A percentile compares a stretch with the other conserved stretches of the same genome.
phyloP scores from a whole-genome alignment of 2,329 filamentous ascomycete genomes.

The Exophiala bonariae region DNA sequence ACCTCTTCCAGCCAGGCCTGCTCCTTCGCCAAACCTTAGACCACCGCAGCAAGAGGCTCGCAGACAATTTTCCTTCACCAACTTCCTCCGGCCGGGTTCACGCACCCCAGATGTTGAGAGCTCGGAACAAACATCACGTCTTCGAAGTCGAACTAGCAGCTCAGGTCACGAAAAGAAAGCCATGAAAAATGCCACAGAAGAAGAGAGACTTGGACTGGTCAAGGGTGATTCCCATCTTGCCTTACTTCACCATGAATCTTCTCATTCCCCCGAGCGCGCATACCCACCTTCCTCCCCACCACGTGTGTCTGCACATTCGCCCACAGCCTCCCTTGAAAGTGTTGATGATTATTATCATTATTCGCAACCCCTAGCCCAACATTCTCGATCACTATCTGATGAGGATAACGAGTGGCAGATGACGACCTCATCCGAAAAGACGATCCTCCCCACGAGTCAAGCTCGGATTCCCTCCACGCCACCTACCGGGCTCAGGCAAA shows the following conservation, averaged over 20 bases:
- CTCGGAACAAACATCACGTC: constrained; percentile 16
- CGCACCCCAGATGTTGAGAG: constrained; percentile 27
- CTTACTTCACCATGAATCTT: constrained; percentile 23
- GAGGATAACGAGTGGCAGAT: constrained; percentile 29
- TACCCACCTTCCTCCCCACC: constrained; percentile 8
- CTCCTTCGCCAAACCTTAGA: constrained; percentile 18
- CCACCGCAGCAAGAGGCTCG: constrained; percentile 44
- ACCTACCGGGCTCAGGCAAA: constrained; percentile 13
- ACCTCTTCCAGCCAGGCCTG: constrained; percentile 23
- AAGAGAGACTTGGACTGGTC: constrained; percentile 81
- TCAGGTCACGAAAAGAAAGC: constrained; percentile 26
- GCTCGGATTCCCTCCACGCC: neutral
- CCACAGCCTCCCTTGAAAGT: constrained; percentile 14
- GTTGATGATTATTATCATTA: constrained; percentile 20
- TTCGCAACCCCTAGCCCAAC: constrained; percentile 16
- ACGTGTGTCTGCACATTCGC: constrained; percentile 14
- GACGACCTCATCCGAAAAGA: constrained; percentile 15
- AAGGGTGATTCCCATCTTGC: constrained; percentile 60
- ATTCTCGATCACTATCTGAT: constrained; percentile 26
- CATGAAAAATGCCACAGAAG: constrained; percentile 67
- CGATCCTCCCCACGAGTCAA: neutral
- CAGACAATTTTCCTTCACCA: constrained; percentile 90
- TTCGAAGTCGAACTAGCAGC: constrained; percentile 28
- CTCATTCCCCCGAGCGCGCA: constrained; percentile 19
- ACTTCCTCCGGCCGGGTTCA: constrained; percentile 65